Evolutionary conservation across 2,329 filamentous ascomycete species (phyloP).

Genomic region (Scorias spongiosa): DNA sequence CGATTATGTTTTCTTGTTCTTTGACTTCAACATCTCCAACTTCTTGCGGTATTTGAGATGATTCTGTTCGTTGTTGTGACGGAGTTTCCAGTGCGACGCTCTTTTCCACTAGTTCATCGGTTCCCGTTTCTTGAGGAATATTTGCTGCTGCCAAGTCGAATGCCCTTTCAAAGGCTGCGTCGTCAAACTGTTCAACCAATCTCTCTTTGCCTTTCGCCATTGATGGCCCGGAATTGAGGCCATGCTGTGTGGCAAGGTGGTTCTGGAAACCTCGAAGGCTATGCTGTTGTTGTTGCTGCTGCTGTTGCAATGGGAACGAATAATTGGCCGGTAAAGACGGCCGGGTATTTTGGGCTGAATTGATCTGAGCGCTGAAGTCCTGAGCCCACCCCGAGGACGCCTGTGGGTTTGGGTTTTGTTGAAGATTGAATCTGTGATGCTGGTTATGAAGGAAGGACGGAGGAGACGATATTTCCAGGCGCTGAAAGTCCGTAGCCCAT

Average conservation of each 20-base stretch:
- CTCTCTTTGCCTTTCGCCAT: slow-evolving; percentile 17
- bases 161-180: slow-evolving; percentile 40
- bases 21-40: slow-evolving; percentile 1
- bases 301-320: not conserved
- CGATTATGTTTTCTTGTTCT: slow-evolving; percentile 2
- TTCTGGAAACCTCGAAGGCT: slow-evolving; percentile 31
- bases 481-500: slow-evolving; percentile 37
- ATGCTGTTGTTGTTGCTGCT: not conserved
- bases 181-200: slow-evolving; percentile 32
- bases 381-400: slow-evolving; percentile 36
- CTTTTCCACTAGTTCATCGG: slow-evolving; percentile 4
- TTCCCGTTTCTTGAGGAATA: slow-evolving; percentile 7
- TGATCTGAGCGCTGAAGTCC: slow-evolving; percentile 11
- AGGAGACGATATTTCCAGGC: slow-evolving; percentile 26
- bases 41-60: slow-evolving; percentile 3
- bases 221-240: slow-evolving; percentile 6
- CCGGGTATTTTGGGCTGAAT: no score
- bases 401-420: slow-evolving; percentile 13
- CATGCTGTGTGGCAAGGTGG: slow-evolving; percentile 22
- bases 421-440: slow-evolving; percentile 25
- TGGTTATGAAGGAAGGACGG: slow-evolving; percentile 31
- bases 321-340: not conserved
- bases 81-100: slow-evolving; percentile 4
- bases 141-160: slow-evolving; percentile 35
- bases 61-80: slow-evolving; percentile 3